These are phyloP conservation scores for Earliella scabrosa DNA, from an alignment of 1,284 basidiomycete genomes.

Conservation along the genomic window DNA sequence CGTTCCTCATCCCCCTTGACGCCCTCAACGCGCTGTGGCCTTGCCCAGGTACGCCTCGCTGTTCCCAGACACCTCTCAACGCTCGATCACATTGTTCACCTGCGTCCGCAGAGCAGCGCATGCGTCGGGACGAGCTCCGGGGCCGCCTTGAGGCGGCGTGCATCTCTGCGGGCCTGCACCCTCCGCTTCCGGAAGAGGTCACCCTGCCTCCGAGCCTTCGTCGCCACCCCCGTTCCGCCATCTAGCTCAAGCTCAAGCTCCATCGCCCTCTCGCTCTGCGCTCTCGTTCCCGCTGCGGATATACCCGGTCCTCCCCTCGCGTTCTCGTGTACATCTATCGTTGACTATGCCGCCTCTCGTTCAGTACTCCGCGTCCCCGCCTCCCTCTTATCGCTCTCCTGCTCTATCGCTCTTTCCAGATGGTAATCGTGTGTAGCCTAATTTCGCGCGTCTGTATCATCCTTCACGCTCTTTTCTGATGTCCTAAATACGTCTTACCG, in stretches of 20 bases:
- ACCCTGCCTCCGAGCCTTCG: slow-evolving; percentile 34
- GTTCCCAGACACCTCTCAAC: neutral
- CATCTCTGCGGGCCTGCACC: slow-evolving; percentile 22
- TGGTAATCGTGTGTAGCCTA: slow-evolving; percentile 22
- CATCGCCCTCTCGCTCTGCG: neutral
- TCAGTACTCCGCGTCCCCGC: slow-evolving; percentile 2
- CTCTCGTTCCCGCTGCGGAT: slow-evolving; percentile 1
- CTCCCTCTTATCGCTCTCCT: slow-evolving; percentile 6
- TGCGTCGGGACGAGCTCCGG: slow-evolving; percentile 34
- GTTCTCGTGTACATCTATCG: neutral
- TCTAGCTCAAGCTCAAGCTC: neutral
- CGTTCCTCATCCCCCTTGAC: slow-evolving; percentile 65
- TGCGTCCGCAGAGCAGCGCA: slow-evolving; percentile 27
- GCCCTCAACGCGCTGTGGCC: slow-evolving; percentile 74
- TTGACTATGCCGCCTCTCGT: neutral
- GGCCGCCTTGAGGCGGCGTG: slow-evolving; percentile 32
- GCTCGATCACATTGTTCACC: neutral
- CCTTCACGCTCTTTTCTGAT: slow-evolving; percentile 11
- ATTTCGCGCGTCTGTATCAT: slow-evolving; percentile 16
- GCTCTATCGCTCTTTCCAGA: slow-evolving; percentile 13
- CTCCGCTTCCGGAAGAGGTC: slow-evolving; percentile 30
- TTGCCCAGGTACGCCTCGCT: slow-evolving; percentile 50
- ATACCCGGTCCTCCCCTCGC: neutral
- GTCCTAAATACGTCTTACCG: slow-evolving; percentile 3
- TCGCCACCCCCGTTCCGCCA: slow-evolving; percentile 5